These are phyloP conservation scores for Gautieria morchelliformis DNA, from an alignment of 768 basidiomycete genomes.

Conservation along the genomic window DNA sequence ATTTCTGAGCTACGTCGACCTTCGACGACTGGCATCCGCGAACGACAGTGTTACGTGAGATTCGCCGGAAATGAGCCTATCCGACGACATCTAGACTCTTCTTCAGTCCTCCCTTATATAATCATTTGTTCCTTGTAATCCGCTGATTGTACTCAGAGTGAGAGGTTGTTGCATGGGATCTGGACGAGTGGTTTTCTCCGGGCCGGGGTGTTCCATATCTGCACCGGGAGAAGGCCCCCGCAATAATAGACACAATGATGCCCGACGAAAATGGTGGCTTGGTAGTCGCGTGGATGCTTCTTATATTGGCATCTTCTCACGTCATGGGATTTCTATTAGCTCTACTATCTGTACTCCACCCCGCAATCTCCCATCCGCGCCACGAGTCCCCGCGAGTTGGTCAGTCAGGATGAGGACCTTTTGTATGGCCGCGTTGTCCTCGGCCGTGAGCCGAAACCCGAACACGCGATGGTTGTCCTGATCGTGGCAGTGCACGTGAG, in stretches of 20 bases:
- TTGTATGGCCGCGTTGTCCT: conserved; percentile 57
- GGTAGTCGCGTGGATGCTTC: not conserved
- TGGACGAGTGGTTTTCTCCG: no score
- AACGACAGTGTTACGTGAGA: conserved; percentile 65
- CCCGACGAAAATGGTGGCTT: no score
- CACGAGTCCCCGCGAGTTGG: conserved; percentile 55
- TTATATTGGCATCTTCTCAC: no score
- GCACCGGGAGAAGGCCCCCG: no score
- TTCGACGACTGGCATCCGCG: conserved; percentile 86
- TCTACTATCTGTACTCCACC: conserved; percentile 67
- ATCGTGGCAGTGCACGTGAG: not conserved
- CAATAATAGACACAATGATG: no score
- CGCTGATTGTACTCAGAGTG: no score
- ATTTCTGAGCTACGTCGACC: conserved; percentile 66
- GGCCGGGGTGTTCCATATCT: no score
- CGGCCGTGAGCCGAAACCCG: conserved; percentile 42
- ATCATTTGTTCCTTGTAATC: no score
- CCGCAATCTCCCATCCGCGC: conserved; percentile 74
- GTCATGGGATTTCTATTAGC: not conserved
- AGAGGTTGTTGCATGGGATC: no score
- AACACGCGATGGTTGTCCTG: conserved; percentile 56
- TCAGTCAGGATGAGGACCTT: conserved; percentile 47
- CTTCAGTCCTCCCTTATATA: no score
- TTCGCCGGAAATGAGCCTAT: conserved; percentile 77
- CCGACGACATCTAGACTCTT: conserved; percentile 23